Evolutionary conservation across 495 filamentous ascomycete genomes (phyloP).

Genomic region (Penicillium cataractarum): DNA sequence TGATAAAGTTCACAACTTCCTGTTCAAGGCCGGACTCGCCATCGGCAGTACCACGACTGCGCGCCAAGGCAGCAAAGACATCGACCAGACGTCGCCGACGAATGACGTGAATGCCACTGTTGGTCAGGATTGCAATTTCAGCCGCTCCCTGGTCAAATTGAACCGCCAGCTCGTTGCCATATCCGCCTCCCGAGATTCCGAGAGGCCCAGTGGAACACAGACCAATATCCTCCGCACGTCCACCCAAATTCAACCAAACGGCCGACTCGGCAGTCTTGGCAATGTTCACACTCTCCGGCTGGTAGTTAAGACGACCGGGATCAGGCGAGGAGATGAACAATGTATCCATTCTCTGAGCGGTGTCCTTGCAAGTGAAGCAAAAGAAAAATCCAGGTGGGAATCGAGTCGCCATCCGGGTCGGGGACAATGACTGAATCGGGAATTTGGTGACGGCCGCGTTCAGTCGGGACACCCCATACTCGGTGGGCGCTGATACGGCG

Average conservation of each 20-base stretch:
- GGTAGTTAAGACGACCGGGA: slow-evolving; percentile 71
- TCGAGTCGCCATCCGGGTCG: slow-evolving; percentile 61
- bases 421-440: slow-evolving; percentile 51
- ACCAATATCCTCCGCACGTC: slow-evolving; percentile 74
- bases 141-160: slow-evolving; percentile 83
- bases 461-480: slow-evolving; percentile 29
- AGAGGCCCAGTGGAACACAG: slow-evolving; percentile 70
- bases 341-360: slow-evolving; percentile 55
- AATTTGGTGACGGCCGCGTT: slow-evolving; percentile 33
- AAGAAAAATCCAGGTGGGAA: slow-evolving; percentile 92
- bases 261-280: slow-evolving; percentile 68
- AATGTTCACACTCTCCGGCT: slow-evolving; percentile 54
- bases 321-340: slow-evolving; percentile 89
- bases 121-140: slow-evolving; percentile 89
- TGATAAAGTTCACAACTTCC: slow-evolving; percentile 79
- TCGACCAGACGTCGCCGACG: slow-evolving; percentile 85
- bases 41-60: slow-evolving; percentile 69
- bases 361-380: slow-evolving; percentile 66
- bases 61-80: slow-evolving; percentile 82
- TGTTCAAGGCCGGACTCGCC: slow-evolving; percentile 79
- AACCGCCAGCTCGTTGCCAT: slow-evolving; percentile 92
- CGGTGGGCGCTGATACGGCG: not conserved
- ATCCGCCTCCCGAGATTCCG: slow-evolving; percentile 76
- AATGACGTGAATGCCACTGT: slow-evolving; percentile 82
- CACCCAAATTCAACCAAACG: slow-evolving; percentile 71